A percentile compares a stretch with the other conserved stretches of the same genome.
These are phyloP conservation scores for Alternaria ventricosa DNA, from an alignment of 2,329 filamentous ascomycete genomes.

Conservation along the genomic window DNA sequence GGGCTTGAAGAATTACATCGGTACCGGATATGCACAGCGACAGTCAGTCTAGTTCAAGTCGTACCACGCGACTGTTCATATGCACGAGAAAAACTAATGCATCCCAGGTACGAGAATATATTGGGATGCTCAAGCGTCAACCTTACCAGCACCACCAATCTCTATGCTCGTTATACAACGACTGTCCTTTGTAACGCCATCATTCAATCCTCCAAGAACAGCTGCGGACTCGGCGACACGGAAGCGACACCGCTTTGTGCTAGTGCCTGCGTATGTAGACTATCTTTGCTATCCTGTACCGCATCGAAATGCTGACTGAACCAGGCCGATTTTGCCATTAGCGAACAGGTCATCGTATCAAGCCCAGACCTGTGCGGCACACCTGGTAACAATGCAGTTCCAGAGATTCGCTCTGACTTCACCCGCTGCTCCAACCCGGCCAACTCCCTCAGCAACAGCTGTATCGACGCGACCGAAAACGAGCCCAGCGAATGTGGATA, in stretches of 20 bases:
- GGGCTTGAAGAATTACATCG: slow-evolving; percentile 74
- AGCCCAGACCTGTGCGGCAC: slow-evolving; percentile 75
- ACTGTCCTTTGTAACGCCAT: slow-evolving; percentile 93
- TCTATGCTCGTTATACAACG: slow-evolving; percentile 93
- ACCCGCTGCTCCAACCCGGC: slow-evolving; percentile 84
- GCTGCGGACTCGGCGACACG: slow-evolving; percentile 70
- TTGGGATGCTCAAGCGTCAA: slow-evolving; percentile 83
- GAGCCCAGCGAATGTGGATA: slow-evolving; percentile 90
- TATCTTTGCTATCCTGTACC: slow-evolving; percentile 10
- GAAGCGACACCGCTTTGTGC: slow-evolving; percentile 82
- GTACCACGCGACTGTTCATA: not conserved
- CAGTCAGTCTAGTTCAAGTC: slow-evolving; percentile 65
- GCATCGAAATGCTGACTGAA: slow-evolving; percentile 35
- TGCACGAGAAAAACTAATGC: slow-evolving; percentile 36
- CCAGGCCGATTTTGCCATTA: slow-evolving; percentile 81
- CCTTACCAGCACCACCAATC: slow-evolving; percentile 76
- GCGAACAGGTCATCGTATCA: slow-evolving; percentile 82
- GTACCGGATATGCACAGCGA: slow-evolving; percentile 73
- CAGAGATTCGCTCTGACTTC: slow-evolving; percentile 89
- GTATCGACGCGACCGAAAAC: slow-evolving; percentile 78
- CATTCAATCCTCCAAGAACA: slow-evolving; percentile 80
- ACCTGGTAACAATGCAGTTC: slow-evolving; percentile 68
- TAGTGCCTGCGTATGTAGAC: slow-evolving; percentile 75
- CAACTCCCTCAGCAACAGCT: slow-evolving; percentile 75
- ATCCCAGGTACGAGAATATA: slow-evolving; percentile 74